phyloP scores from a whole-genome alignment of 2,329 filamentous ascomycete species.

The Phialocephala sp. region DNA sequence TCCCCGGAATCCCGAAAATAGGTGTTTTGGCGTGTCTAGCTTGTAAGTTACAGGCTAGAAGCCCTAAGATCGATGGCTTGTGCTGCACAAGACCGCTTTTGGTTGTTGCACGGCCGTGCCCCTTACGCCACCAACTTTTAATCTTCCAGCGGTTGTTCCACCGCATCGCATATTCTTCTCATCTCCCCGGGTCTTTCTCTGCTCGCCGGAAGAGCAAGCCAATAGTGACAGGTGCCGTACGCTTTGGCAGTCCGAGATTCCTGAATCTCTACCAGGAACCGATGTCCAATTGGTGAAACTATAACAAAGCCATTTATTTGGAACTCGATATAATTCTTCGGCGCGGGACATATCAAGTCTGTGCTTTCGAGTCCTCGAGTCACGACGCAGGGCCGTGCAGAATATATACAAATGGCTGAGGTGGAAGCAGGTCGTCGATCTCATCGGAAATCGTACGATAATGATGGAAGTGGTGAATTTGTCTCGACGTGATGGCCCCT shows the following conservation, averaged over 20 bases:
- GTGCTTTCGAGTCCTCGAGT: constrained; percentile 10
- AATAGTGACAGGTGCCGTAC: not conserved
- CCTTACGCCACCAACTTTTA: not conserved
- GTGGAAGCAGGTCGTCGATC: constrained; percentile 1
- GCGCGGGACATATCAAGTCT: not conserved
- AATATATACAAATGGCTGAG: constrained; percentile 3
- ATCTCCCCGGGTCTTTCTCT: not conserved
- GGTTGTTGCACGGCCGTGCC: not conserved
- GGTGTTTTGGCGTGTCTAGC: constrained; percentile 1
- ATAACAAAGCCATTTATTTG: not conserved
- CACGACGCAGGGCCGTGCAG: constrained; percentile 2
- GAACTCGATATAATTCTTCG: not conserved
- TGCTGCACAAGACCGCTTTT: not conserved
- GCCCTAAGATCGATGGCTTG: no score
- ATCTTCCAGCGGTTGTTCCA: not conserved
- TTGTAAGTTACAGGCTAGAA: not conserved
- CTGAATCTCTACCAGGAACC: not conserved
- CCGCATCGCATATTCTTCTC: not conserved
- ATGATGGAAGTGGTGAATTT: constrained; percentile 12
- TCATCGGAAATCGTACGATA: constrained; percentile 9
- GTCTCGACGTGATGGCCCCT: not conserved
- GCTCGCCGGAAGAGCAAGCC: no score
- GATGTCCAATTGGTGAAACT: not conserved
- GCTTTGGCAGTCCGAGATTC: not conserved
- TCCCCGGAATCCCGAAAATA: not conserved